phyloP scores from a whole-genome alignment of 2,329 filamentous ascomycete species.

The Raffaelea arxii region DNA sequence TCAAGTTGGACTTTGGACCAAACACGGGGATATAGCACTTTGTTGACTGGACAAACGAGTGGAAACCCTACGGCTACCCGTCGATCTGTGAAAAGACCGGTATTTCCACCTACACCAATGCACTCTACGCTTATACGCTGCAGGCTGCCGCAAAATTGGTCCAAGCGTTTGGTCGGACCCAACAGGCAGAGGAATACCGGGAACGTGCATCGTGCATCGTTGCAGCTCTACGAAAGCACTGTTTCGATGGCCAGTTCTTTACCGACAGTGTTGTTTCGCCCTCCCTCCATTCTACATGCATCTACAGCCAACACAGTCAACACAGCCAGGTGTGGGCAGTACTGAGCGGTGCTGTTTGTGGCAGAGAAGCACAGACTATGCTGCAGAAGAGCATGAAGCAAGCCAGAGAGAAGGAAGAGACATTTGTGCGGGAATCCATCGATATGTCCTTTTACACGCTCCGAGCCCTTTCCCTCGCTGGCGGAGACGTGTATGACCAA shows the following conservation, averaged over 20 bases:
- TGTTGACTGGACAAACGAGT: neutral
- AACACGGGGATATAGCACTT: neutral
- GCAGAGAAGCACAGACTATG: neutral
- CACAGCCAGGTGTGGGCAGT: neutral
- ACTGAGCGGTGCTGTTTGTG: neutral
- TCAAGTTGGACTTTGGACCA: neutral
- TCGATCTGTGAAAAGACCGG: no score
- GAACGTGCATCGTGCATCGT: neutral
- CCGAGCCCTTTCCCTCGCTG: no score
- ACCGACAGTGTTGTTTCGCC: neutral
- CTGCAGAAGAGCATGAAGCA: neutral
- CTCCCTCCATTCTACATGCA: no score
- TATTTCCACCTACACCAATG: neutral
- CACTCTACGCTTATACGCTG: neutral
- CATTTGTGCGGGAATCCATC: neutral
- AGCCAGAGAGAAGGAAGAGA: no score
- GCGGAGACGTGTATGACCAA: neutral
- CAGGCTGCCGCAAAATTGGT: neutral
- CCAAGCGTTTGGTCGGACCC: neutral
- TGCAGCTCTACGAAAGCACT: neutral
- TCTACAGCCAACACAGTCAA: neutral
- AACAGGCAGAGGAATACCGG: neutral
- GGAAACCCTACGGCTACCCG: neutral
- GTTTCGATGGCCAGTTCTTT: neutral
- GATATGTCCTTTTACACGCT: neutral